These are phyloP conservation scores for Fusarium xylarioides DNA, from an alignment of 2,329 filamentous ascomycete genomes.

Conservation along the genomic window DNA sequence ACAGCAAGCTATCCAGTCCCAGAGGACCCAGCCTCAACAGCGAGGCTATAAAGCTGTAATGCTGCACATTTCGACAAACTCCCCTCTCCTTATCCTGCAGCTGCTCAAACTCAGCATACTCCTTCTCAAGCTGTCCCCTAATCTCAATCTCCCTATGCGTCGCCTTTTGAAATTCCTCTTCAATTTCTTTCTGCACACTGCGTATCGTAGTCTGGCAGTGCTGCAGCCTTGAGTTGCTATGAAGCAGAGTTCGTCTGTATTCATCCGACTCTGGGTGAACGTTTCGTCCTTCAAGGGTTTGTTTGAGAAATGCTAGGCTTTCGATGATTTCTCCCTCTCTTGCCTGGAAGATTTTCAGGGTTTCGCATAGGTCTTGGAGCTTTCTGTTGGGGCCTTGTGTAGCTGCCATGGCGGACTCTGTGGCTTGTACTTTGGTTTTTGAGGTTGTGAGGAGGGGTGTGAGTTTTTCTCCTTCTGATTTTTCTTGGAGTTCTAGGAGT, in stretches of 20 bases:
- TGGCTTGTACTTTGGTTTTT: neutral
- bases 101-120: neutral
- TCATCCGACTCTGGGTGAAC: neutral
- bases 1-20: neutral
- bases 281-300: neutral
- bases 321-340: neutral
- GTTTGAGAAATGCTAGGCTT: neutral
- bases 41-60: neutral
- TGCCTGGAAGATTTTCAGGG: neutral
- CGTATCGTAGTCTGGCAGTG: neutral
- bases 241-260: neutral
- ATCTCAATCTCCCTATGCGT: neutral
- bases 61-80: neutral
- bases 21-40: neutral
- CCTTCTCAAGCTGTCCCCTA: neutral
- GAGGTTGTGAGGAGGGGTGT: neutral
- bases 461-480: neutral
- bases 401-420: neutral
- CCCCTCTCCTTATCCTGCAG: neutral
- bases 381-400: neutral
- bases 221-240: neutral
- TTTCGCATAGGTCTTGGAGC: neutral
- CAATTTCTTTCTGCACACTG: neutral
- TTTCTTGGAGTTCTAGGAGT: neutral
- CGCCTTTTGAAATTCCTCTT: neutral